A percentile compares a stretch with the other conserved stretches of the same genome.
These are phyloP conservation scores for Colletotrichum brevisporum DNA, from an alignment of 2,329 filamentous ascomycete genomes.

Conservation along the genomic window DNA sequence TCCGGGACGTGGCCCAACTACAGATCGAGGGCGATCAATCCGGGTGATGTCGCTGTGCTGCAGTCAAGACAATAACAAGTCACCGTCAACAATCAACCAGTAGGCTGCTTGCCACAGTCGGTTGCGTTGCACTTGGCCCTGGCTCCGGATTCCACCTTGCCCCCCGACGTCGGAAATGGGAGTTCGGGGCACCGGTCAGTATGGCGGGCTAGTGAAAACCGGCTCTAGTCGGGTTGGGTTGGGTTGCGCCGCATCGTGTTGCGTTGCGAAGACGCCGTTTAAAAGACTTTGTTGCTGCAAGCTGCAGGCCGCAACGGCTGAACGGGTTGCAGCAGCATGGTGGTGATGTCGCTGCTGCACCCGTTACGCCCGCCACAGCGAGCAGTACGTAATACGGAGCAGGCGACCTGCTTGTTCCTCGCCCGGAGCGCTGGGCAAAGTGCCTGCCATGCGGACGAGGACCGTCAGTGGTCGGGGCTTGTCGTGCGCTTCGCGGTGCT, in stretches of 20 bases:
- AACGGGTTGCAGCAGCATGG: slow-evolving; percentile 31
- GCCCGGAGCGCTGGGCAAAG: slow-evolving; percentile 8
- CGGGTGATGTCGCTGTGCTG: not conserved
- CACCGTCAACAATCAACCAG: slow-evolving; percentile 31
- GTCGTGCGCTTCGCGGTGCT: slow-evolving; percentile 12
- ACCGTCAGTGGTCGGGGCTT: slow-evolving; percentile 19
- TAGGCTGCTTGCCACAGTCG: slow-evolving; percentile 35
- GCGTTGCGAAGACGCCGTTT: slow-evolving; percentile 9
- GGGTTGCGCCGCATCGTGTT: slow-evolving; percentile 9
- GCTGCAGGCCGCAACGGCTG: slow-evolving; percentile 24
- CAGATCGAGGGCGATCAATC: slow-evolving; percentile 33
- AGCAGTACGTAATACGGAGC: not conserved
- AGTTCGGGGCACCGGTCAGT: not conserved
- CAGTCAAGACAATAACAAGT: not conserved
- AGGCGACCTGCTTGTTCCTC: slow-evolving; percentile 18
- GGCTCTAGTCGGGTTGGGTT: slow-evolving; percentile 20
- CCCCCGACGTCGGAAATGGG: slow-evolving; percentile 16
- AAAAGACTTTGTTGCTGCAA: slow-evolving; percentile 1
- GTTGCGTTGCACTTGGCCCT: slow-evolving; percentile 26
- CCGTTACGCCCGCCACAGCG: slow-evolving; percentile 10
- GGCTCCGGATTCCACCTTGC: not conserved
- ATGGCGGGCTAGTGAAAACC: not conserved
- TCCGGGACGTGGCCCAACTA: slow-evolving; percentile 35
- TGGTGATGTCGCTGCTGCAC: slow-evolving; percentile 19
- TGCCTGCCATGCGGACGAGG: slow-evolving; percentile 12